A percentile compares a stretch with the other conserved stretches of the same genome.
These are phyloP conservation scores for Parietaria judaica DNA, from an alignment of 306 rosid species.

Conservation along the genomic window DNA sequence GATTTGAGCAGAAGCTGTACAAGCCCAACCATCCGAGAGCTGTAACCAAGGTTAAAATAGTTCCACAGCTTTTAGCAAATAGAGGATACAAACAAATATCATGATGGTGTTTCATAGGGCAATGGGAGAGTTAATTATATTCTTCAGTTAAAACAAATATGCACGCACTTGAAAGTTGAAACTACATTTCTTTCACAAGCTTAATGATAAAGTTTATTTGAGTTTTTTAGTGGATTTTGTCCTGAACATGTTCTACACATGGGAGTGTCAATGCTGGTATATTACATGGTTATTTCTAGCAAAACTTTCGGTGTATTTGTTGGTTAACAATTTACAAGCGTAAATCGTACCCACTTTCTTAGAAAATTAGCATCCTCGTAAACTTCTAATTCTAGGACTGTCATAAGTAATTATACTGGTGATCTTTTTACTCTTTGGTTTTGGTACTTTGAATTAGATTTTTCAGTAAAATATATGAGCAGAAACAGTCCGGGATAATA, in stretches of 20 bases:
- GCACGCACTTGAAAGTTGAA: no score
- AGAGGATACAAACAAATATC: background rate
- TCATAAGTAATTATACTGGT: no score
- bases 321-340: no score
- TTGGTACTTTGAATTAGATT: background rate
- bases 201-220: background rate
- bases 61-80: slow-evolving; percentile 2
- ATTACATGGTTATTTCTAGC: no score
- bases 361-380: no score
- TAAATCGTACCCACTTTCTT: no score
- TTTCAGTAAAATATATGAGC: no score
- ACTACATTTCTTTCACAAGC: background rate
- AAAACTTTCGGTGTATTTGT: no score
- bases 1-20: slow-evolving; percentile 74
- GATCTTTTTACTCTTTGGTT: no score
- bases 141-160: background rate
- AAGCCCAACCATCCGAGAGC: slow-evolving; percentile 96
- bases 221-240: background rate
- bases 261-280: background rate
- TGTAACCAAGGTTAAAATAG: slow-evolving; percentile 30
- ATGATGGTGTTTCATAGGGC: background rate
- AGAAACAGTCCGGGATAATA: no score
- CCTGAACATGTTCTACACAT: background rate
- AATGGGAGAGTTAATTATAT: background rate
- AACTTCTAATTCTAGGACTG: no score